Evolutionary conservation across 805 yeast genomes (phyloP).

Genomic region (Grigorovia humatica): DNA sequence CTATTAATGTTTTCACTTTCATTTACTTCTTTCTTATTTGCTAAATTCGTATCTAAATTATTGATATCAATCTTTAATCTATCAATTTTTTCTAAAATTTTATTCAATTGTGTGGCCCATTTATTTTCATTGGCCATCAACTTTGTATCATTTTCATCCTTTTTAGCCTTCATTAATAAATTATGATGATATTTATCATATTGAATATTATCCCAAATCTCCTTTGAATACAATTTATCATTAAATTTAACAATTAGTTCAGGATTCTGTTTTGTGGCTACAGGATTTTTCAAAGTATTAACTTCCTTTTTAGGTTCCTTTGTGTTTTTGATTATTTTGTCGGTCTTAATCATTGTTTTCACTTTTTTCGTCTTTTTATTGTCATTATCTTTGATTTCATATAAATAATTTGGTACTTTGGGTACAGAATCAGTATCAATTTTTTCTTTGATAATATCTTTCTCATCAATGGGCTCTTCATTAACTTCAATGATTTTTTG

Average conservation of each 20-base stretch:
- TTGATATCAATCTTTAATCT: not conserved
- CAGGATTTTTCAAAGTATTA: slow-evolving; percentile 8
- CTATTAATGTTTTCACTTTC: not conserved
- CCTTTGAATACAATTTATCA: slow-evolving; percentile 15
- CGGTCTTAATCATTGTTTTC: not conserved
- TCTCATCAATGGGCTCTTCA: not conserved
- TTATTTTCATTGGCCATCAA: not conserved
- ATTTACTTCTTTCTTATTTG: not conserved
- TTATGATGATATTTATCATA: slow-evolving; percentile 15
- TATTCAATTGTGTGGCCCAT: not conserved
- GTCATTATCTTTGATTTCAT: not conserved
- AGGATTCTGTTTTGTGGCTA: slow-evolving; percentile 21
- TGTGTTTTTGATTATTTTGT: not conserved
- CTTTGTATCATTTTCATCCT: not conserved
- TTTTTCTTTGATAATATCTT: not conserved
- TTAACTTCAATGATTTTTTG: slow-evolving; percentile 9
- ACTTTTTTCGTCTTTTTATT: not conserved
- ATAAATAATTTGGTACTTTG: slow-evolving; percentile 5
- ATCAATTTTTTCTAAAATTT: not conserved
- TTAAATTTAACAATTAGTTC: slow-evolving; percentile 18
- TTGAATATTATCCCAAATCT: slow-evolving; percentile 21
- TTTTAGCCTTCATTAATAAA: slow-evolving; percentile 4
- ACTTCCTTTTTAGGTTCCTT: not conserved
- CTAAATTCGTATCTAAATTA: not conserved
- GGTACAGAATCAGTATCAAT: slow-evolving; percentile 2